Evolutionary conservation across 2,329 filamentous ascomycete genomes (phyloP).

Genomic region (Aureobasidium sp.): DNA sequence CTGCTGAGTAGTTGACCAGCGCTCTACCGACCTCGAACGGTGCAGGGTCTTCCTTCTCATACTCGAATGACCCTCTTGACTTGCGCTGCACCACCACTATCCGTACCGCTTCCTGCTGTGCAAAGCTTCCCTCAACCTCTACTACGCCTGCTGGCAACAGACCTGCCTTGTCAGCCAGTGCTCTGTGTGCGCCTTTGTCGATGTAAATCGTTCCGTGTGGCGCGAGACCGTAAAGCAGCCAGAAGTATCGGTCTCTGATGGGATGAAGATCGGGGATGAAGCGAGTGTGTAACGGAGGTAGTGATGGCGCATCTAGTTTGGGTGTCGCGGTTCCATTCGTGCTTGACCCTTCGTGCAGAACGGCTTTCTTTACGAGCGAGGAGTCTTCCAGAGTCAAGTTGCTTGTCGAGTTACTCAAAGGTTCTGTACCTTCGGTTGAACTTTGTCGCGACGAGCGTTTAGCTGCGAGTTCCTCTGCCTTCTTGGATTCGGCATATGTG

Average conservation of each 20-base stretch:
- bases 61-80: slow-evolving; percentile 18
- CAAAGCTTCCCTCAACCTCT: slow-evolving; percentile 79
- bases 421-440: background rate
- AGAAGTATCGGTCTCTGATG: slow-evolving; percentile 91
- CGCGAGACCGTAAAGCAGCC: slow-evolving; percentile 85
- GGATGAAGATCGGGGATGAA: slow-evolving; percentile 80
- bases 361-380: slow-evolving; percentile 16
- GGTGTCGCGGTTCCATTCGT: slow-evolving; percentile 20
- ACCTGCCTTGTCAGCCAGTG: slow-evolving; percentile 73
- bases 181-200: slow-evolving; percentile 77
- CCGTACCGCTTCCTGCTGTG: slow-evolving; percentile 85
- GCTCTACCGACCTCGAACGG: slow-evolving; percentile 70
- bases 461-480: slow-evolving; percentile 25
- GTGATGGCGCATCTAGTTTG: slow-evolving; percentile 24
- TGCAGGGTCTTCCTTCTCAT: slow-evolving; percentile 43
- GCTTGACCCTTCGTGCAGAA: slow-evolving; percentile 15
- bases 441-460: background rate
- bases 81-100: slow-evolving; percentile 66
- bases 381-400: background rate
- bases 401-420: slow-evolving; percentile 17
- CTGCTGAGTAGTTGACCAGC: slow-evolving; percentile 84
- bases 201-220: slow-evolving; percentile 90
- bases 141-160: slow-evolving; percentile 86
- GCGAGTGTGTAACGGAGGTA: slow-evolving; percentile 69
- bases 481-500: slow-evolving; percentile 62